These are phyloP conservation scores for Metschnikowia gelsemii DNA, from an alignment of 805 yeast species.

Conservation along the genomic window DNA sequence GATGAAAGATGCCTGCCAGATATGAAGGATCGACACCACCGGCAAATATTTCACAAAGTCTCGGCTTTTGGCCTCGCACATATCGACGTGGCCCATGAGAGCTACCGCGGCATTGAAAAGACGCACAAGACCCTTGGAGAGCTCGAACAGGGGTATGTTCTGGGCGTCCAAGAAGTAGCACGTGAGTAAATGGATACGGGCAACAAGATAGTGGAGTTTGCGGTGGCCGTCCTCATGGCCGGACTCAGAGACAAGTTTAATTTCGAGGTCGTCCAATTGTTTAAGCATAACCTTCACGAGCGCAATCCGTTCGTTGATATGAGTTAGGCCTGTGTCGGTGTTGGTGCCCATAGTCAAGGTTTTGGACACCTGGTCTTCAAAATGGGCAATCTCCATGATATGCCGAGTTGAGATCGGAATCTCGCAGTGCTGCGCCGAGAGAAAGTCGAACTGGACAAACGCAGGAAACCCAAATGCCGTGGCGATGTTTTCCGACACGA, in stretches of 20 bases:
- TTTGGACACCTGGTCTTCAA: constrained; percentile 81
- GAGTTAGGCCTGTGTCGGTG: constrained; percentile 65
- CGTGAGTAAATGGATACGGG: constrained; percentile 79
- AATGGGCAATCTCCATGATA: constrained; percentile 79
- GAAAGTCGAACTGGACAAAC: constrained; percentile 76
- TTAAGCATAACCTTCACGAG: constrained; percentile 65
- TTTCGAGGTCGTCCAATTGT: constrained; percentile 76
- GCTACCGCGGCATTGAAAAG: constrained; percentile 79
- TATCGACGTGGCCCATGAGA: constrained; percentile 63
- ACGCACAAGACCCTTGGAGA: constrained; percentile 69
- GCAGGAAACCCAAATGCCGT: constrained; percentile 94
- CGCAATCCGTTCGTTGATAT: constrained; percentile 70
- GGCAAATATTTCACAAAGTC: constrained; percentile 77
- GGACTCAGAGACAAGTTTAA: constrained; percentile 42
- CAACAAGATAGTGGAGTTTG: constrained; percentile 63
- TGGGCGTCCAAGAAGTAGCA: constrained; percentile 75
- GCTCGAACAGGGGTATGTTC: constrained; percentile 53
- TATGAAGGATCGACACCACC: constrained; percentile 71
- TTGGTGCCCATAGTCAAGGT: constrained; percentile 69
- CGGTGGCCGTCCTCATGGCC: constrained; percentile 60
- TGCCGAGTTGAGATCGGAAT: constrained; percentile 64
- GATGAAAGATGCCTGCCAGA: constrained; percentile 92
- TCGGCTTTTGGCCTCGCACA: constrained; percentile 57
- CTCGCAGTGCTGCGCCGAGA: constrained; percentile 43
- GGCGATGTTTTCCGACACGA: constrained; percentile 86